Conservation (phyloP, 2,329 filamentous ascomycete genomes). For the Epichloe sibirici region DNA sequence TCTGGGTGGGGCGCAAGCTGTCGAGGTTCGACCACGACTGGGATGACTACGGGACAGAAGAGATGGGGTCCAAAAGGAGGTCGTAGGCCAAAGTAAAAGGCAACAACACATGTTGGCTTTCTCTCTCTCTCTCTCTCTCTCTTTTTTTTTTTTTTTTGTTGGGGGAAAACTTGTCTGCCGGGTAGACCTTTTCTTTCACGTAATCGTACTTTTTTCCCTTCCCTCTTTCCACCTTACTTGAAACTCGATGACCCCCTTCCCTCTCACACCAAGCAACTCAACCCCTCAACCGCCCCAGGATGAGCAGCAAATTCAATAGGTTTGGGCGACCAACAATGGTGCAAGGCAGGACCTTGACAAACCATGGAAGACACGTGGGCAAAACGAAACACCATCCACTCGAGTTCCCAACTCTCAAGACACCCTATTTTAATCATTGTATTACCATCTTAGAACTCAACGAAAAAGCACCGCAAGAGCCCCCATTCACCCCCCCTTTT, state of each 20-base stretch:
- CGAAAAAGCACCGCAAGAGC: neutral
- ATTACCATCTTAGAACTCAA: neutral
- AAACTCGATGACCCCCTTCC: too few relatives aligned
- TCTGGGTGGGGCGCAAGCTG: constrained; percentile 59
- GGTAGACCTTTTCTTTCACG: too few relatives aligned
- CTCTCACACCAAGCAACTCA: too few relatives aligned
- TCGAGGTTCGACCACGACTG: constrained; percentile 40
- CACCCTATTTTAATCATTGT: neutral
- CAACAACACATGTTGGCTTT: too few relatives aligned
- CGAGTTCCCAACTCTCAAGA: too few relatives aligned
- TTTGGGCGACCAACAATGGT: too few relatives aligned
- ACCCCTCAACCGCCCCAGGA: too few relatives aligned
- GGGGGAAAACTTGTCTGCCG: too few relatives aligned
- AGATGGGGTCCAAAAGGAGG: constrained; percentile 59
- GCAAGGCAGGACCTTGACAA: too few relatives aligned
- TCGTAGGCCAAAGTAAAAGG: constrained; percentile 20
- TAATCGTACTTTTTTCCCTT: too few relatives aligned
- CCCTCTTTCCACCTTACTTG: too few relatives aligned
- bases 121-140: neutral
- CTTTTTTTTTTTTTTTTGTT: neutral
- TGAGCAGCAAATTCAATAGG: too few relatives aligned
- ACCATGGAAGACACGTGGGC: neutral
- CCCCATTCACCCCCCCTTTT: neutral
- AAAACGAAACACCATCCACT: neutral
- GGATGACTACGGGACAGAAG: constrained; percentile 50